Base-by-base conservation (phyloP, 169 alveolate species). In the Cryptosporidium muris region DNA sequence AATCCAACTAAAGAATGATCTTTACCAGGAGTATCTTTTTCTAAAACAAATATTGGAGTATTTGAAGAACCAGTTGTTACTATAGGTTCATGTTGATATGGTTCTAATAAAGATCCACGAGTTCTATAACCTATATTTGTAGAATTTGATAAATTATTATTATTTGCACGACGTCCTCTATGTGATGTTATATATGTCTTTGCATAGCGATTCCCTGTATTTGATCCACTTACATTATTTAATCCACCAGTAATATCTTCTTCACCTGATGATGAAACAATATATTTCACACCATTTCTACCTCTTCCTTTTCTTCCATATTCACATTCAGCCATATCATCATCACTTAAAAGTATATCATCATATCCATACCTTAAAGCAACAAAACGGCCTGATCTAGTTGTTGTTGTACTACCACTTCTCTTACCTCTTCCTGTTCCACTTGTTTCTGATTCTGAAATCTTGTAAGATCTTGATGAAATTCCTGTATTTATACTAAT, bases 241-340 rank as follows among this genome's bases (percentile, higher is more conserved):
- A 43, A 38, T 7, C 40, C 36, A 40, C 36, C 63, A 74, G 54
- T n/a, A n/a, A 42, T 42, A 7, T 66, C 81, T 48, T 74, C 85
- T 51, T 74, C 85, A 2, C 85, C 85, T 4, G 85, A 74, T 6
- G 85, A 74, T 14, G 85, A 74, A 3, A 66, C 85, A 3, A 12
- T 43, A 58, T 74, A 58, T 43, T 56, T 58, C 25, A 25, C 25
- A 3, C 62, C 16, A 8, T 43, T 4, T 25, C 49, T 74, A 7
- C 81, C 64, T 74, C 85, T 74, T 74, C 85, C 85, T 36, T 74
- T 74, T 43, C 85, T 74, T 9, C 74, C 63, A 43, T 74, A 74
- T 5, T 74, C 85, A n/a, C 60, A 68, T 25, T 74, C 85, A 11
- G 66, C 82, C n/a, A 45, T 5, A 8, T 74, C 85, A 58, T 74